Base-by-base conservation (phyloP, 2,329 filamentous ascomycete genomes). In the Fusarium phyllophilum region DNA sequence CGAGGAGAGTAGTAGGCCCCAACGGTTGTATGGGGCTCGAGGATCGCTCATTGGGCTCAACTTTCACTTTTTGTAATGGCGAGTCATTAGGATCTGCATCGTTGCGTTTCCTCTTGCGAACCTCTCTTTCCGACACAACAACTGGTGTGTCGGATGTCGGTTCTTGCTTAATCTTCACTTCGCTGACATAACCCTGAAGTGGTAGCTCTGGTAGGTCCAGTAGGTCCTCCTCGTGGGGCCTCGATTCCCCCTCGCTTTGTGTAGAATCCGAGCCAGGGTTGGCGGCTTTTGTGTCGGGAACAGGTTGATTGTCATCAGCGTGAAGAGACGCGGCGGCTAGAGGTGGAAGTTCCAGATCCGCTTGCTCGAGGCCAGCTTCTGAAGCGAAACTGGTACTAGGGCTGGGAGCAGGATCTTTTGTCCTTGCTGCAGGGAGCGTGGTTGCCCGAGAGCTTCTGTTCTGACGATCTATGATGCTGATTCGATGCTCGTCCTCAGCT, bases 91-190 rank as follows among this genome's bases (percentile, higher is more conserved):
- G 14, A 15, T 80, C 74, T 36, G 38, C 36, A 7, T 78, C 79
- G 6, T 78, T 73, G 15, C 81, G 77, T 73, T 85, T 88, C 55
- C 87, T 82, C 73, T 88, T 89, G 51, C 84, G 84, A 3, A 89
- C 78, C 24, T 77, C 76, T 20, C 87, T 85, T 68, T 88, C 87
- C 8, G 84, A 88, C 5, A 90, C 79, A 11, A 90, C 75, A 4
- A 89, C 79, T 0, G 86, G 87, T 5, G 77, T 78, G 64, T 90
- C 88, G 1, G 89, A 90, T 9, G 86, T 88, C 5, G 86, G 85
- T 69, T 90, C 88, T n/a, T 80, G 63, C 73, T 90, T 89, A 31
- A 89, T 75, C 9, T 45, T 39, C 13, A 74, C 67, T 11, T 67
- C 70, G 3, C 44, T 39, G 10, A 20, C 22, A 31, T 68, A 62